Evolutionary conservation across 164 flowering plant species (phyloP), one percentile per base, ranked within the genome.

Genomic region (Magnolia kwangsiensis): DNA sequence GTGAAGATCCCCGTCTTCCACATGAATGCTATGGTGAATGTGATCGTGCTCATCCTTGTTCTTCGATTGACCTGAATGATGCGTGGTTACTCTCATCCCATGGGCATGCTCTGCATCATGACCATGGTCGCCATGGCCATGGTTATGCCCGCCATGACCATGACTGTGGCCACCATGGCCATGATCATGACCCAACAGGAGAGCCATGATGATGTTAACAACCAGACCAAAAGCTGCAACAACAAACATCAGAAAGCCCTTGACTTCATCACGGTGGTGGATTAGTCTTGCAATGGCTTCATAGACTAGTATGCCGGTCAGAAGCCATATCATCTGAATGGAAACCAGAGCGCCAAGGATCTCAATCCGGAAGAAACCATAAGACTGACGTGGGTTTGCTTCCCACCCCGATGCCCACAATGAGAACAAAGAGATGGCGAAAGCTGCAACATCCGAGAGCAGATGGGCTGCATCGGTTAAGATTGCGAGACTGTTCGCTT

Each of bases 321-420:
- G 45, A 1, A 75, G 73, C 94, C 97, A 93, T 55, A 93, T 92
- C 88, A 94, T 67, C 78, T 92, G 98, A 77, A 94, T 94, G 18
- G 97, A 94, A 72, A 92, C 88, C n/a, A 94, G 86, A 16, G 98
- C 89, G 23, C 98, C 98, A 2, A 94, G 88, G 63, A 94, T 92
- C 81, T 94, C 98, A 75, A 94, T 91, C 67, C 98, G 83, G 78
- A 92, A 92, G 77, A 92, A 94, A 1, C 97, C 98, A 77, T 94
- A 94, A 19, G 95, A 87, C 74, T 92, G 98, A 0, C 93, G 89
- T 6, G 98, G 97, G 66, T 84, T 94, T 18, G 98, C 98, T 82
- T 92, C 98, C 98, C 98, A 93, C 31, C 97, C 97, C 18, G 98
- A 80, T 20, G 95, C 97, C 98, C 98, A 92, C 19, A 93, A 73